These are phyloP conservation scores for Dioscorea zingiberensis DNA, from an alignment of 106 monocot species.

Conservation along the genomic window DNA sequence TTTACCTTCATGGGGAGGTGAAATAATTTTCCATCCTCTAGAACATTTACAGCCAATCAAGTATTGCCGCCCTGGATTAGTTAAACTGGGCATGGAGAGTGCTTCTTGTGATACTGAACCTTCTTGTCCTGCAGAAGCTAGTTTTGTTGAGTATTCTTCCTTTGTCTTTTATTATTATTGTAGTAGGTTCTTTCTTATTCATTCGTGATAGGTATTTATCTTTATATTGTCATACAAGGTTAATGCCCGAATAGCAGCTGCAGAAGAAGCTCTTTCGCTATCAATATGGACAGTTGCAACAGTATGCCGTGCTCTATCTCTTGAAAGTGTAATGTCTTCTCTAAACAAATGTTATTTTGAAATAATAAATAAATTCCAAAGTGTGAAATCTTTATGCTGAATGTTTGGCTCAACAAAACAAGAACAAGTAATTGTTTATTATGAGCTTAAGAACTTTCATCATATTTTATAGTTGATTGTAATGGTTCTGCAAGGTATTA, in stretches of 20 bases:
- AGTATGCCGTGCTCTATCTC: conserved; percentile 77
- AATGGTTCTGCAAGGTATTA: too few relatives aligned
- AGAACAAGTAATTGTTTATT: too few relatives aligned
- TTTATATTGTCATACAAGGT: conserved; percentile 31
- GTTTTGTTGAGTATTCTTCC: conserved; percentile 38
- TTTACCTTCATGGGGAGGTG: conserved; percentile 61
- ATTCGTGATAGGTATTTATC: too few relatives aligned
- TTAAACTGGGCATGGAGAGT: conserved; percentile 35
- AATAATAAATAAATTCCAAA: too few relatives aligned
- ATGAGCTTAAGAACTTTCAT: too few relatives aligned
- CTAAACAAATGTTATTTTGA: background rate
- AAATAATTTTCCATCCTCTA: conserved; percentile 83
- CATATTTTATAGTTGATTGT: too few relatives aligned
- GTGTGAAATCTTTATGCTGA: too few relatives aligned
- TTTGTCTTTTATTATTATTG: background rate
- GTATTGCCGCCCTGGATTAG: conserved; percentile 49
- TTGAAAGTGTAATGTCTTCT: conserved; percentile 77
- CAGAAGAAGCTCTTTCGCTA: conserved; percentile 90
- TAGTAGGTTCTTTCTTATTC: background rate
- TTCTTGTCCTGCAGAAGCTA: conserved; percentile 35
- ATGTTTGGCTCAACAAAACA: too few relatives aligned
- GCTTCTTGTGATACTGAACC: conserved; percentile 24
- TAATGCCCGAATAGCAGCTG: conserved; percentile 70
- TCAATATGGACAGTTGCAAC: conserved; percentile 89
- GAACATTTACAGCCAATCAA: conserved; percentile 88